These are phyloP conservation scores for Haematococcus lacustris DNA, from an alignment of 139 green algal genomes.

Conservation along the genomic window DNA sequence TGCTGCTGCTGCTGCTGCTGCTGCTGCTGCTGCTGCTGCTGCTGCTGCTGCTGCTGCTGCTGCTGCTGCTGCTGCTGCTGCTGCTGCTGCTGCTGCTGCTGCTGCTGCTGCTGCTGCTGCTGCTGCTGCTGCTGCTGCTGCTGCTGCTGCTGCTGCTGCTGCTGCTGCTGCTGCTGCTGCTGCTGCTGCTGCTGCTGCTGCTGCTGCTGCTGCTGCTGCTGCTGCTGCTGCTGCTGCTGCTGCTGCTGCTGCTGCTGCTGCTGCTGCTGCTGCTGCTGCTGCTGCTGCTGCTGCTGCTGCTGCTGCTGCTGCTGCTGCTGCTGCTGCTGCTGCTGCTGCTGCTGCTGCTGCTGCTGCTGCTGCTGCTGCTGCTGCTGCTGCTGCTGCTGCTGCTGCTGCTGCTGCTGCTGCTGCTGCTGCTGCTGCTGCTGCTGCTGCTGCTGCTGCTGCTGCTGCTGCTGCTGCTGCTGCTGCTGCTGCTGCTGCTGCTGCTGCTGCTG, in stretches of 20 bases:
- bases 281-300: conserved; percentile 8
- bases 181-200: conserved; percentile 10
- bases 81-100: conserved; percentile 10
- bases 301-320: conserved; percentile 13
- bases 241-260: conserved; percentile 8
- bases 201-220: conserved; percentile 5
- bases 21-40: conserved; percentile 11
- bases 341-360: conserved; percentile 10
- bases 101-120: conserved; percentile 15
- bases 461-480: conserved; percentile 10
- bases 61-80: conserved; percentile 10
- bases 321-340: conserved; percentile 15
- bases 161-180: conserved; percentile 12
- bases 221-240: conserved; percentile 2
- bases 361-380: conserved; percentile 11
- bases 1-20: conserved; percentile 11
- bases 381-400: conserved; percentile 11
- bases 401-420: conserved; percentile 10
- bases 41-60: conserved; percentile 10
- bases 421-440: conserved; percentile 11
- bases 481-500: conserved; percentile 9
- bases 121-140: conserved; percentile 12
- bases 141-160: conserved; percentile 15
- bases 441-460: conserved; percentile 11
- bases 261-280: conserved; percentile 4